A percentile compares a stretch with the other conserved stretches of the same genome.
Conservation (phyloP, 805 yeast species). For the Lachancea thermotolerans region DNA sequence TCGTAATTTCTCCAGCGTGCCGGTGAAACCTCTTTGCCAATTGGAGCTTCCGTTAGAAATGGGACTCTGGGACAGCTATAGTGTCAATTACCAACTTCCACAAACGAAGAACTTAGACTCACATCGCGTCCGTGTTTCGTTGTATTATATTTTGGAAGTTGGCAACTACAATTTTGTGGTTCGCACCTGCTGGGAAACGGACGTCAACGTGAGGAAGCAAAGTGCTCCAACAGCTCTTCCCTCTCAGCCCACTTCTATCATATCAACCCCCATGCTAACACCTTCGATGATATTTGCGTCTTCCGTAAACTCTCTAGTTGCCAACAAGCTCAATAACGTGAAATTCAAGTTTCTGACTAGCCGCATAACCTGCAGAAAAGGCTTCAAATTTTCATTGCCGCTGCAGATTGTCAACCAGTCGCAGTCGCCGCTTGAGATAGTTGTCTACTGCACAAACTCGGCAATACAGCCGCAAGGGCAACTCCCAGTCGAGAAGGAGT, state of each 20-base stretch:
- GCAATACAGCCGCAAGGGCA: slow-evolving; percentile 9
- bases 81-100: slow-evolving; percentile 25
- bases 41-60: slow-evolving; percentile 19
- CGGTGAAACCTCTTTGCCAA: slow-evolving; percentile 20
- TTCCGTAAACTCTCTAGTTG: slow-evolving; percentile 18
- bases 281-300: slow-evolving; percentile 8
- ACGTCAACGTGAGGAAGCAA: slow-evolving; percentile 24
- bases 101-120: slow-evolving; percentile 10
- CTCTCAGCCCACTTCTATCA: slow-evolving; percentile 8
- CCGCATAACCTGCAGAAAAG: slow-evolving; percentile 16
- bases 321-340: slow-evolving; percentile 18
- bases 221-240: slow-evolving; percentile 1
- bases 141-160: slow-evolving; percentile 13
- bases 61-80: slow-evolving; percentile 21
- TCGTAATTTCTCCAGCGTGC: slow-evolving; percentile 16
- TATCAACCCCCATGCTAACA: slow-evolving; percentile 11
- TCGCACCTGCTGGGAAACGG: slow-evolving; percentile 29
- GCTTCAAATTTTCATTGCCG: slow-evolving; percentile 21
- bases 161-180: slow-evolving; percentile 10
- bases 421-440: slow-evolving; percentile 18
- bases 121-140: slow-evolving; percentile 23
- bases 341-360: slow-evolving; percentile 24
- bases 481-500: slow-evolving; percentile 19
- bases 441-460: slow-evolving; percentile 19
- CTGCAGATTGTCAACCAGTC: slow-evolving; percentile 28